A percentile compares a stretch with the other conserved stretches of the same genome.
These are phyloP conservation scores for Haplographium delicatum DNA, from an alignment of 495 filamentous ascomycete species.

Conservation along the genomic window DNA sequence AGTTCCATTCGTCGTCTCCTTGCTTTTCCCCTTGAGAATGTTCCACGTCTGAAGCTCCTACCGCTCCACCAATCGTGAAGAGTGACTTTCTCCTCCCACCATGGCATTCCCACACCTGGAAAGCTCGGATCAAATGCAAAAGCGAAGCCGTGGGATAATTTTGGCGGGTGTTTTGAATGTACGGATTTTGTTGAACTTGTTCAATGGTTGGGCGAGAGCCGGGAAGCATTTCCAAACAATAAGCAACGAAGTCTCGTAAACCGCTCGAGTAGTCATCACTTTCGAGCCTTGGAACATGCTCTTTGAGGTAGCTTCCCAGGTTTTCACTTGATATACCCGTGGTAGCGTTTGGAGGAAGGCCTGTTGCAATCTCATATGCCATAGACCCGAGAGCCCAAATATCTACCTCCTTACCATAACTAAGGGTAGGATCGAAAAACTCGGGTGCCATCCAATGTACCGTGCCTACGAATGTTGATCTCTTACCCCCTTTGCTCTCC, in stretches of 20 bases:
- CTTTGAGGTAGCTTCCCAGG: conserved; percentile 57
- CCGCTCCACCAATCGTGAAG: conserved; percentile 70
- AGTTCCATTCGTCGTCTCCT: conserved; percentile 86
- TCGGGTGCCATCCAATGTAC: conserved; percentile 99
- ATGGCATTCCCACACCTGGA: conserved; percentile 77
- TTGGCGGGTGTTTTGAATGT: conserved; percentile 54
- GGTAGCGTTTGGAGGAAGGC: conserved; percentile 66
- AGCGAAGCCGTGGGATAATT: conserved; percentile 65
- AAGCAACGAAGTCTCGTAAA: conserved; percentile 74
- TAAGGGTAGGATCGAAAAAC: conserved; percentile 53
- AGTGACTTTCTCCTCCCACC: conserved; percentile 82
- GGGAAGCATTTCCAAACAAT: conserved; percentile 72
- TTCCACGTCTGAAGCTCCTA: conserved; percentile 35
- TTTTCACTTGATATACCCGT: conserved; percentile 37
- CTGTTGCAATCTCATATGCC: conserved; percentile 85
- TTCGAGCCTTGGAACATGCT: conserved; percentile 64
- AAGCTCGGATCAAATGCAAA: conserved; percentile 72
- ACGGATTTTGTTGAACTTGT: conserved; percentile 57
- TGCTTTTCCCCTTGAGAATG: conserved; percentile 24
- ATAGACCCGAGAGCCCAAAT: conserved; percentile 97
- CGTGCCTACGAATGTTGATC: conserved; percentile 89
- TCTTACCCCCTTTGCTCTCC: conserved; percentile 76
- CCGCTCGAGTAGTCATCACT: conserved; percentile 69
- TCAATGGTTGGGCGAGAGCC: conserved; percentile 68
- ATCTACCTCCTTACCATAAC: conserved; percentile 70